Evolutionary conservation across 2,329 filamentous ascomycete species (phyloP).

Genomic region (Aurifilum marmelostoma): DNA sequence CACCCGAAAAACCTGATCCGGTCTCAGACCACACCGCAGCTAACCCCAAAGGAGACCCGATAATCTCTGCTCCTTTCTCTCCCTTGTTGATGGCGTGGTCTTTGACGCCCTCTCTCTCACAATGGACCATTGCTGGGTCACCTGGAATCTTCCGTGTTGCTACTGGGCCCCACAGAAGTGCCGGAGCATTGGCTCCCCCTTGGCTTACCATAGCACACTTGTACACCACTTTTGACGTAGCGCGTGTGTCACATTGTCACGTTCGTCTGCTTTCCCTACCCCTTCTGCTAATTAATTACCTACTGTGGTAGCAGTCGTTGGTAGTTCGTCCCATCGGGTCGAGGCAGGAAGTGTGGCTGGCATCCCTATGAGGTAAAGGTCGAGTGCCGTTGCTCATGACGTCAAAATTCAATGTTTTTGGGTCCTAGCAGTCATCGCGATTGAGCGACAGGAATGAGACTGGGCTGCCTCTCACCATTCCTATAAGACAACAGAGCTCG

Average conservation of each 20-base stretch:
- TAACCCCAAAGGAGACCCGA: neutral
- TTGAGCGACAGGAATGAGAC: neutral
- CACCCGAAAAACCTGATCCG: neutral
- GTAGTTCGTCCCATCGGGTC: neutral
- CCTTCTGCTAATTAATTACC: neutral
- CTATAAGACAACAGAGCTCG: neutral
- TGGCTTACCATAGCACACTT: neutral
- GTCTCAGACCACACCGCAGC: neutral
- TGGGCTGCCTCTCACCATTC: conserved; percentile 1
- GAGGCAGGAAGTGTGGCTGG: neutral
- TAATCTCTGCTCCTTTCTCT: neutral
- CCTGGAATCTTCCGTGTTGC: neutral
- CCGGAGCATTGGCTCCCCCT: neutral
- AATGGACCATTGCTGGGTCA: neutral
- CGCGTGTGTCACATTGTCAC: neutral
- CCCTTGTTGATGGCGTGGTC: neutral
- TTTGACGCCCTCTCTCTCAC: neutral
- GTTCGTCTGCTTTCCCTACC: neutral
- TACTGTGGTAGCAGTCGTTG: neutral
- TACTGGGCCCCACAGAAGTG: neutral
- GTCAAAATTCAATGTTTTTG: conserved; percentile 1
- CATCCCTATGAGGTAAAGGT: neutral
- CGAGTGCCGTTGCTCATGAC: neutral
- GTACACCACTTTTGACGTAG: neutral
- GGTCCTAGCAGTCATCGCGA: neutral